Base-by-base conservation (phyloP, 768 basidiomycete genomes). In the Trametes cubensis region DNA sequence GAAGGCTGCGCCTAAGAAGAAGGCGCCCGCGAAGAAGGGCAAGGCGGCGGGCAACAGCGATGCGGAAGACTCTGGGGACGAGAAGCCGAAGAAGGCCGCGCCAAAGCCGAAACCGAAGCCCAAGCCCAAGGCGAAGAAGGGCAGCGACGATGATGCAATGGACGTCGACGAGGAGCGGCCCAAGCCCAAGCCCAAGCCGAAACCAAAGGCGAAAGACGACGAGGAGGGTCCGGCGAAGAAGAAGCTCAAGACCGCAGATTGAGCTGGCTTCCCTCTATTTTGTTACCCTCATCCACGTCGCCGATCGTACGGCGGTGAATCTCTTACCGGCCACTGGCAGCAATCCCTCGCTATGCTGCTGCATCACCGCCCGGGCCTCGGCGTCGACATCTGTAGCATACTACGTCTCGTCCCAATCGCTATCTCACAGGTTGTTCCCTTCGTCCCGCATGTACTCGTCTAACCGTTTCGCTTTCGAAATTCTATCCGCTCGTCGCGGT, bases 161-260 rank as follows among this genome's bases (percentile, higher is more conserved):
- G 78, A 77, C 20, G 73, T 74, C 18, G 75, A 78, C 60, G 72
- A 74, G 41, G 75, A 73, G 34, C 58, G 70, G 55, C 67, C 73
- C 1, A 76, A 75, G 61, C 69, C 74, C 41, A 83, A 83, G 67
- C 76, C 82, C 3, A 81, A 81, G 64, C 34, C 34, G 0, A 76
- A 75, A 60, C 66, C 75, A 6, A 81, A 85, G 70, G 68, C 77
- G 61, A 78, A 78, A 62, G 71, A 70, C 3, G 78, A 73, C 14
- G 78, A 78, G 40, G 78, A 78, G 17, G 80, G 78, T 57, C 90
- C 87, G 14, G 85, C 82, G 3, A 90, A 87, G 77, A 93, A 93
- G 78, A 93, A 93, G 74, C 73, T 75, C 60, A 92, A 90, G 78
- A 87, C 79, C 6, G 71, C 74, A 21, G 84, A 78, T 67, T 75